Evolutionary conservation across 139 green algal species (phyloP).

Genomic region (Ulvella scutata): DNA sequence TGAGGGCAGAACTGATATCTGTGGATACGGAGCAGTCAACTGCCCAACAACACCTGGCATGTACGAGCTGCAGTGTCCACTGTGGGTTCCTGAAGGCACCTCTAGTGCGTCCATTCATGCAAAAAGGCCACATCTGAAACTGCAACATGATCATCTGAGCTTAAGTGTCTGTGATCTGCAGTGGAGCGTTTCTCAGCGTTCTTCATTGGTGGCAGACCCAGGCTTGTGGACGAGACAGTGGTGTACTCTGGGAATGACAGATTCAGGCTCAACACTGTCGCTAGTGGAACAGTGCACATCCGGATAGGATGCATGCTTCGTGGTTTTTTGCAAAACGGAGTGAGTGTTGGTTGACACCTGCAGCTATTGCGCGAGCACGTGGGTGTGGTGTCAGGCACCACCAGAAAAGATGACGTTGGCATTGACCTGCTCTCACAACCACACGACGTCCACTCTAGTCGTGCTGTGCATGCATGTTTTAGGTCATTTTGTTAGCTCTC

Average conservation of each 20-base stretch:
- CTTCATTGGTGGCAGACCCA: slow-evolving; percentile 44
- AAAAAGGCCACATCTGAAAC: background rate
- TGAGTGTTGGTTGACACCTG: too few relatives aligned
- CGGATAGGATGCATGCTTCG: background rate
- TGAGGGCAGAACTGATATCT: slow-evolving; percentile 48
- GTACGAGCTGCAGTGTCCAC: slow-evolving; percentile 42
- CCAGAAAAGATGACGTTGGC: too few relatives aligned
- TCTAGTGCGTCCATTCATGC: background rate
- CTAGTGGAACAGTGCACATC: slow-evolving; percentile 36
- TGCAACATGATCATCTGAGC: background rate
- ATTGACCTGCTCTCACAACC: too few relatives aligned
- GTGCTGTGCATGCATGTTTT: too few relatives aligned
- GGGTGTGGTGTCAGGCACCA: too few relatives aligned
- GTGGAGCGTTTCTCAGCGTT: slow-evolving; percentile 36
- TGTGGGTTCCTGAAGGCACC: slow-evolving; percentile 48
- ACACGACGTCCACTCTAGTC: too few relatives aligned
- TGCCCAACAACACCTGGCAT: slow-evolving; percentile 46
- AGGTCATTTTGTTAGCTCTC: too few relatives aligned
- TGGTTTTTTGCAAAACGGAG: background rate
- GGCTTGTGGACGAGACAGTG: slow-evolving; percentile 49
- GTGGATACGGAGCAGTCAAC: slow-evolving; percentile 69
- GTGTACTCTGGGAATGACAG: slow-evolving; percentile 46
- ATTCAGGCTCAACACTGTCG: slow-evolving; percentile 46
- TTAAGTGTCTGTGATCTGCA: background rate
- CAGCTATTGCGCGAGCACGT: too few relatives aligned